Conservation (phyloP, 805 yeast species). For the Scheffersomyces spartinae region DNA sequence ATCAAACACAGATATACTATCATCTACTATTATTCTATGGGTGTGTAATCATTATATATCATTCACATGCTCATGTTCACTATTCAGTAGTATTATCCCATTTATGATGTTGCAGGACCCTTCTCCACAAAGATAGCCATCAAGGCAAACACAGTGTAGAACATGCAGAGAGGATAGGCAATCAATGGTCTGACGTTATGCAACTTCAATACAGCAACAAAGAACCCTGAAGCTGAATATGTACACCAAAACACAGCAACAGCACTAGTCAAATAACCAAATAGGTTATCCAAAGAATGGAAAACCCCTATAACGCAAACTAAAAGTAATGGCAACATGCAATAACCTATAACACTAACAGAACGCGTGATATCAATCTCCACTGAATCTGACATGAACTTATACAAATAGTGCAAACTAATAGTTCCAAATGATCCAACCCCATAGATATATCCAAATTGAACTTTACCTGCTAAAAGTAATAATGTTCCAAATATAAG, state of each 20-base stretch:
- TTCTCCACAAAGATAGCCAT: slow-evolving; percentile 79
- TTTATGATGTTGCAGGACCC: no score
- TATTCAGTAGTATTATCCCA: no score
- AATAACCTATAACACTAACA: slow-evolving; percentile 88
- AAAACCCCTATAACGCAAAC: slow-evolving; percentile 63
- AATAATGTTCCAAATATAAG: slow-evolving; percentile 75
- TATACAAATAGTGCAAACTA: slow-evolving; percentile 74
- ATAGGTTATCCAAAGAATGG: slow-evolving; percentile 52
- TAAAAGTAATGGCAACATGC: slow-evolving; percentile 78
- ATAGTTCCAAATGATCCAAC: slow-evolving; percentile 87
- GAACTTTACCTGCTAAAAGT: slow-evolving; percentile 83
- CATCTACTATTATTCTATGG: no score
- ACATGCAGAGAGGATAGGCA: slow-evolving; percentile 87
- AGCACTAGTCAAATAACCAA: slow-evolving; percentile 62
- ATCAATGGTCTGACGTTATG: slow-evolving; percentile 80
- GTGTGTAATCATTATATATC: no score
- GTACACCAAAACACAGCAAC: slow-evolving; percentile 84
- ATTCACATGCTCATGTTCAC: no score
- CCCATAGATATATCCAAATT: slow-evolving; percentile 94
- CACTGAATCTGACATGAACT: slow-evolving; percentile 66
- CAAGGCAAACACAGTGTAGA: slow-evolving; percentile 87
- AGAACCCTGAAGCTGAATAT: slow-evolving; percentile 84
- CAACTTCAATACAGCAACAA: slow-evolving; percentile 73
- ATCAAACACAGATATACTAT: no score
- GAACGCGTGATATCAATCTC: slow-evolving; percentile 55